Percentiles rank a stretch among this genome's conserved stretches.
phyloP scores from a whole-genome alignment of 345 rosid species.

The Corymbia maculata region DNA sequence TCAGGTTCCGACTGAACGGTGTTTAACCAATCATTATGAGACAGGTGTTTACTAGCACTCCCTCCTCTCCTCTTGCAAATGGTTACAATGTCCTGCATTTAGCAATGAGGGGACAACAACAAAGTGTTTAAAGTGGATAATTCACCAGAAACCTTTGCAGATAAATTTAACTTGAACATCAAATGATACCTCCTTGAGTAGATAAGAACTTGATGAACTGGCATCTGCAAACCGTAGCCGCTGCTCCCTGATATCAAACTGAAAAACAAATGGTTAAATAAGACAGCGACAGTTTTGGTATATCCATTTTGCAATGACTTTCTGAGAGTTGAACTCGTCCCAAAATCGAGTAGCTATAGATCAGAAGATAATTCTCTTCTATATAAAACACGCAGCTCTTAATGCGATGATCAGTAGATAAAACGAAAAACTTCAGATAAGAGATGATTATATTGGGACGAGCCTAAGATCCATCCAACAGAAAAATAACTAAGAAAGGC shows the following conservation, averaged over 20 bases:
- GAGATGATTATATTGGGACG: neutral
- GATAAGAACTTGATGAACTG: slow-evolving; percentile 67
- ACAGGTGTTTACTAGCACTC: slow-evolving; percentile 40
- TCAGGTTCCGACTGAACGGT: slow-evolving; percentile 90
- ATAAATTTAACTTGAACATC: neutral
- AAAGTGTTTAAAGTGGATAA: neutral
- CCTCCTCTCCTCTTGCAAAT: slow-evolving; percentile 94
- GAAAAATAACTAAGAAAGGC: neutral
- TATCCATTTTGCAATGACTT: neutral
- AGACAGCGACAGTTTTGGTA: neutral
- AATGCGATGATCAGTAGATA: neutral
- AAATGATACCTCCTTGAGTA: slow-evolving; percentile 67
- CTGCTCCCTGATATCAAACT: slow-evolving; percentile 78
- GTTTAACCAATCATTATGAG: slow-evolving; percentile 82
- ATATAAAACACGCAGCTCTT: neutral
- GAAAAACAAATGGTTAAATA: slow-evolving; percentile 18
- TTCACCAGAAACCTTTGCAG: neutral
- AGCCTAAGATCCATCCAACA: neutral
- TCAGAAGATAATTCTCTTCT: neutral
- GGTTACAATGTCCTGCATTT: slow-evolving; percentile 56
- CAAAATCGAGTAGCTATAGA: neutral
- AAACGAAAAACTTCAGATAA: neutral
- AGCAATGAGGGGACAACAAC: neutral
- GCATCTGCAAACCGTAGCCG: slow-evolving; percentile 66
- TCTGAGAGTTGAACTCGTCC: neutral